A percentile compares a stretch with the other conserved stretches of the same genome.
Evolutionary conservation across 2,329 filamentous ascomycete genomes (phyloP).

Genomic region (Fusarium chaquense): DNA sequence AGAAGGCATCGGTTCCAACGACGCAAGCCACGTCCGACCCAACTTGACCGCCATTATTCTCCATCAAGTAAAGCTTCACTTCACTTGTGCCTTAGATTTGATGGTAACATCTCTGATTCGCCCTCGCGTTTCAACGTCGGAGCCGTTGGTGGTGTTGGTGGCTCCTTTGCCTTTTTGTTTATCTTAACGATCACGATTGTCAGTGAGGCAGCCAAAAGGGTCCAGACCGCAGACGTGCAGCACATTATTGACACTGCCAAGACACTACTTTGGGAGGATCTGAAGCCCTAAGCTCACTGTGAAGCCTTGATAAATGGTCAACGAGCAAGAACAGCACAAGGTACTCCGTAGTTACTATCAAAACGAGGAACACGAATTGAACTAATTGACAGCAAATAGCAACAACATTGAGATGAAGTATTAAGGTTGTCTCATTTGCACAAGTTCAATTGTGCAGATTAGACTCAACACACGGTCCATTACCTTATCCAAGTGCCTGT

Average conservation of each 20-base stretch:
- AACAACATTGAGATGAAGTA: not conserved
- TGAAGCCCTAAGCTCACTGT: not conserved
- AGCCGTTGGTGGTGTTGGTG: not conserved
- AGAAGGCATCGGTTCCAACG: conserved; percentile 7
- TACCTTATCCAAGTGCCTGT: not conserved
- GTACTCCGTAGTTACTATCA: not conserved
- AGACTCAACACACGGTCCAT: not conserved
- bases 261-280: conserved; percentile 10
- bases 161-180: not conserved
- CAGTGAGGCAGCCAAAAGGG: not conserved
- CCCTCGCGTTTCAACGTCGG: not conserved
- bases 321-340: not conserved
- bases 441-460: not conserved
- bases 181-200: not conserved
- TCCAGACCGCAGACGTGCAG: conserved; percentile 13
- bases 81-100: not conserved
- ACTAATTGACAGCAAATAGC: not conserved
- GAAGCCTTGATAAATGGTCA: not conserved
- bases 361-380: not conserved
- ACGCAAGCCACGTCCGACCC: conserved; percentile 19
- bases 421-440: not conserved
- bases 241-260: conserved; percentile 13
- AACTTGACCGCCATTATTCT: not conserved
- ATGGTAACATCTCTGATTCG: not conserved
- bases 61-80: not conserved